phyloP scores from a whole-genome alignment of 306 rosid species.

The Biancaea sappan region DNA sequence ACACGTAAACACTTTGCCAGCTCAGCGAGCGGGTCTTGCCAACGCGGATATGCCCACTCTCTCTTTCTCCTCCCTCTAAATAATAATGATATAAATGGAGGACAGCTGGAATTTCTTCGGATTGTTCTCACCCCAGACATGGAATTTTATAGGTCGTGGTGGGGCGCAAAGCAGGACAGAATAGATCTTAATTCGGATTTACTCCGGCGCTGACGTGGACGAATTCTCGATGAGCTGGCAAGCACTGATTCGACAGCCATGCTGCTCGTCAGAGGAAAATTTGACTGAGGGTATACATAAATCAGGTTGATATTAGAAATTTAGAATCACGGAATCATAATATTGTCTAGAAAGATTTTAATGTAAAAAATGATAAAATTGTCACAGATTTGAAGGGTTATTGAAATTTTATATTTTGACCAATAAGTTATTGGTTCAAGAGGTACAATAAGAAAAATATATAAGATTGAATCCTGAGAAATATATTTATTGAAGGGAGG shows the following conservation, averaged over 20 bases:
- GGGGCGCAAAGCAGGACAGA: conserved; percentile 11
- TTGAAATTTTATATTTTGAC: no score
- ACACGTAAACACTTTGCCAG: conserved; percentile 36
- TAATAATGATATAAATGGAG: conserved; percentile 25
- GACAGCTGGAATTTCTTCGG: conserved; percentile 59
- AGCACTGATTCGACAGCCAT: background rate
- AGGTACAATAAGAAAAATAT: no score
- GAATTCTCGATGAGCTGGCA: background rate
- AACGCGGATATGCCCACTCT: background rate
- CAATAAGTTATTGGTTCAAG: no score
- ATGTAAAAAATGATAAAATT: conserved; percentile 24
- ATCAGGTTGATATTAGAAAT: no score
- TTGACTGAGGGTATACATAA: no score
- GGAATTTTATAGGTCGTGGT: background rate
- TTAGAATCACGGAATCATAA: background rate
- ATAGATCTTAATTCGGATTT: background rate
- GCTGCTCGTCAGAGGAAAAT: conserved; percentile 9
- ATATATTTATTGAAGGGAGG: no score
- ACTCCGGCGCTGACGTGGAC: conserved; percentile 32
- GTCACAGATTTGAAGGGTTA: no score
- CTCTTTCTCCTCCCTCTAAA: background rate
- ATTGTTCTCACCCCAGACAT: conserved; percentile 3
- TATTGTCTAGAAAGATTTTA: background rate
- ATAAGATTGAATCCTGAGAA: no score
- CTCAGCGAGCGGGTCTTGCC: background rate